phyloP scores from a whole-genome alignment of 495 filamentous ascomycete genomes.

The Mytilinidion resinicola region DNA sequence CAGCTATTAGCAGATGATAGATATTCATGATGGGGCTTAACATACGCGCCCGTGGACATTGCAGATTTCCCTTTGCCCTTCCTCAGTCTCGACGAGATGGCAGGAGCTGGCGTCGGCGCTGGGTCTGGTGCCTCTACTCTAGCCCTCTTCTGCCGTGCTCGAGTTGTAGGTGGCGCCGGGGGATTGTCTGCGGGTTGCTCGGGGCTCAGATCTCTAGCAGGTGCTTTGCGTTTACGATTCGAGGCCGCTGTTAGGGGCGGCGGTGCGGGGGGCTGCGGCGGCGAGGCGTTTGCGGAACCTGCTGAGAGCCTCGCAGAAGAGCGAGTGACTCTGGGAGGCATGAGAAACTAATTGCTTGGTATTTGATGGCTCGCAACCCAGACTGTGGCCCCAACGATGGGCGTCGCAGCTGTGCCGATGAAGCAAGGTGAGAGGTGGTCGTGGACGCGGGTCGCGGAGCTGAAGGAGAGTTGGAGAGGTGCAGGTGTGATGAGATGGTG shows the following conservation, averaged over 20 bases:
- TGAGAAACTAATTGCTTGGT: slow-evolving; percentile 31
- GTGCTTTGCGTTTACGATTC: slow-evolving; percentile 38
- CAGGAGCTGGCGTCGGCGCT: slow-evolving; percentile 10
- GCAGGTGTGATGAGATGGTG: slow-evolving; percentile 20
- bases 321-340: slow-evolving; percentile 41
- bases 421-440: slow-evolving; percentile 19
- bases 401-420: slow-evolving; percentile 27
- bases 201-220: slow-evolving; percentile 29
- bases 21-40: slow-evolving; percentile 5
- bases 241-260: slow-evolving; percentile 11
- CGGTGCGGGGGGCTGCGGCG: slow-evolving; percentile 20
- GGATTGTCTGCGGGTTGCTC: slow-evolving; percentile 14
- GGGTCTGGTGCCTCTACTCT: slow-evolving; percentile 18
- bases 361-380: slow-evolving; percentile 20
- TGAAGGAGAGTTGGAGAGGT: neutral
- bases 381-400: slow-evolving; percentile 23
- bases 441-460: slow-evolving; percentile 4
- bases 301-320: slow-evolving; percentile 37
- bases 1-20: slow-evolving; percentile 13
- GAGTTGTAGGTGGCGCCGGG: slow-evolving; percentile 7
- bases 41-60: slow-evolving; percentile 82
- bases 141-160: slow-evolving; percentile 28
- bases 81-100: slow-evolving; percentile 21
- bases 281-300: slow-evolving; percentile 31
- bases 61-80: slow-evolving; percentile 57